A percentile compares a stretch with the other conserved stretches of the same genome.
Conservation (phyloP, 2,329 filamentous ascomycete genomes). For the Amylocarpus encephaloides region DNA sequence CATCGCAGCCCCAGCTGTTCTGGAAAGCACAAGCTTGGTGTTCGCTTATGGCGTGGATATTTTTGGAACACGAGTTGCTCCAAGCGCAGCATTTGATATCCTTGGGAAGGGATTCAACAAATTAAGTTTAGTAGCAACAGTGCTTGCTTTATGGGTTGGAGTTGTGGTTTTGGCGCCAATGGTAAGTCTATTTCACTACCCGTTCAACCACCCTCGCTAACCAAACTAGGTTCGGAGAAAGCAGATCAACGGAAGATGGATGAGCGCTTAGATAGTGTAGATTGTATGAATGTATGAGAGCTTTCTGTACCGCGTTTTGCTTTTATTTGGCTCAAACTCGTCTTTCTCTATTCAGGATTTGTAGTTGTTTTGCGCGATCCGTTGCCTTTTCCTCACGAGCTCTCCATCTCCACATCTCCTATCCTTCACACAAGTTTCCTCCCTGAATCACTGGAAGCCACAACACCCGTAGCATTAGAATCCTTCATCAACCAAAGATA, state of each 20-base stretch:
- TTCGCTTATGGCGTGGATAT: constrained; percentile 85
- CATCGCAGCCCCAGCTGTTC: constrained; percentile 66
- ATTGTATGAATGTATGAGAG: constrained; percentile 9
- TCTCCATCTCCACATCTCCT: too few relatives aligned
- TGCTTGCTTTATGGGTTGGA: constrained; percentile 69
- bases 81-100: constrained; percentile 86
- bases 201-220: constrained; percentile 31
- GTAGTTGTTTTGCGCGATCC: too few relatives aligned
- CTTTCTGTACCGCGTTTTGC: neutral
- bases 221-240: constrained; percentile 49
- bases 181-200: constrained; percentile 50
- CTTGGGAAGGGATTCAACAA: constrained; percentile 93
- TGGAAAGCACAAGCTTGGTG: constrained; percentile 89
- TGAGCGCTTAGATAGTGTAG: constrained; percentile 19
- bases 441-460: constrained; percentile 20
- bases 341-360: too few relatives aligned
- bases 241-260: constrained; percentile 62
- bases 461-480: constrained; percentile 33
- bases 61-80: constrained; percentile 80
- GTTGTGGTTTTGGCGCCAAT: constrained; percentile 77
- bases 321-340: too few relatives aligned
- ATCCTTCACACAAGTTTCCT: constrained; percentile 6
- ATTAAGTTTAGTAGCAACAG: constrained; percentile 74
- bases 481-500: constrained; percentile 41
- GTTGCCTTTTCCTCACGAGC: too few relatives aligned